Evolutionary conservation across 345 rosid genomes (phyloP), one percentile per base, ranked within the genome.

Genomic region (Populus simonii): DNA sequence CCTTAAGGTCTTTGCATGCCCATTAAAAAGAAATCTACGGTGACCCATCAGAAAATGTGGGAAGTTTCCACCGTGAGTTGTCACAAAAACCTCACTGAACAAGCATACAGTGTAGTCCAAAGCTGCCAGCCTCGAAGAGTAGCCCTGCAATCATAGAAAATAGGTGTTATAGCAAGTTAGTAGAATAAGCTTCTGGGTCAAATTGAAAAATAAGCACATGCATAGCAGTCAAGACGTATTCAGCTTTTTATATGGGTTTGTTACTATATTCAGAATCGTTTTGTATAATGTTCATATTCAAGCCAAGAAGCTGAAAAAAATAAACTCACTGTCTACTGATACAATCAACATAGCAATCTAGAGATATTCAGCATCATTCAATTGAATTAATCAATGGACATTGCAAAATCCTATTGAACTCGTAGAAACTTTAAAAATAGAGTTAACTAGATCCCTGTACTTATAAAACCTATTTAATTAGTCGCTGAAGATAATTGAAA

Each of bases 11-110:
- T 92, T 94, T 4, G 98, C 90, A 83, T 95, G 99, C 72, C 98
- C 98, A 70, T 85, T 88, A 38, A 87, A 90, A 65, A 95, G 88
- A 78, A 92, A 95, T 87, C 97, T 88, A 27, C 97, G 88, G 76
- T 95, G 99, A 51, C 99, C 99, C 97, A 93, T 95, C 79, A 93
- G 79, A 82, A 95, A 93, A 84, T 95, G 98, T 8, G 99, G 98
- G 83, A 95, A 93, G 84, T 93, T 95, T 74, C 99, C 98, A 38
- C 98, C 98, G 71, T 95, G 99, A 79, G 98, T 93, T 73, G 98
- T 90, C 77, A 91, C 93, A 74, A 93, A 95, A 38, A 92, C 93
- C 85, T 95, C 97, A 70, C 99, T 95, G 67, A 81, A 83, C 93
- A 95, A 89, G 85, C 94, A 93, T 22, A 95, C 97, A 0, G 82